Evolutionary conservation across 169 alveolate species (phyloP).

Genomic region (Cryptosporidium felis): DNA sequence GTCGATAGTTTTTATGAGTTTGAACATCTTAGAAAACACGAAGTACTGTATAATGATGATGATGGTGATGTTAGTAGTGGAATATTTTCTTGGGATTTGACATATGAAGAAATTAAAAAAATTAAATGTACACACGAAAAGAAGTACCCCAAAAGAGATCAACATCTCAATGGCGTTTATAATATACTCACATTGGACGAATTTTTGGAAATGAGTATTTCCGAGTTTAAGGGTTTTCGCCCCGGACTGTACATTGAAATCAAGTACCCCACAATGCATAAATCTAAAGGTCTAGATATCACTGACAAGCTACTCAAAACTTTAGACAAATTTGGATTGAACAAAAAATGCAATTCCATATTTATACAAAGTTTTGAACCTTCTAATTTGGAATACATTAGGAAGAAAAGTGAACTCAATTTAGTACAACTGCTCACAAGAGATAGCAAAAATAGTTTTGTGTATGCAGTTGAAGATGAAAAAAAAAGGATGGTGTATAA

Average conservation of each 20-base stretch:
- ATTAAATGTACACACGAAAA: constrained; percentile 72
- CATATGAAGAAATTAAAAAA: constrained; percentile 74
- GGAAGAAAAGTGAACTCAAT: constrained; percentile 23
- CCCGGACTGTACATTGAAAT: constrained; percentile 57
- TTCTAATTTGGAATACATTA: constrained; percentile 23
- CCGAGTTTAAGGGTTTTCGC: constrained; percentile 2
- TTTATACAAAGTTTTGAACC: constrained; percentile 68
- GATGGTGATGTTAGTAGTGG: constrained; percentile 68
- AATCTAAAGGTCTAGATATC: constrained; percentile 12
- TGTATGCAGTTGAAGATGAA: constrained; percentile 19
- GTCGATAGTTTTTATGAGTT: constrained; percentile 72
- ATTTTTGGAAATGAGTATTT: constrained; percentile 66
- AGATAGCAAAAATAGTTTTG: constrained; percentile 20
- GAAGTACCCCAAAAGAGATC: constrained; percentile 73
- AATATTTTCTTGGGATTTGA: constrained; percentile 77
- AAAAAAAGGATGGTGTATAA: not conserved
- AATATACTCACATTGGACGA: constrained; percentile 76
- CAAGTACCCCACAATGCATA: constrained; percentile 29
- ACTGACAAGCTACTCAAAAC: constrained; percentile 40
- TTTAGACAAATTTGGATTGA: constrained; percentile 30
- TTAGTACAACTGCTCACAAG: constrained; percentile 48
- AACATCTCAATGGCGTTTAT: constrained; percentile 64
- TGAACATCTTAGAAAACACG: constrained; percentile 37
- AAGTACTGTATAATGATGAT: constrained; percentile 11
- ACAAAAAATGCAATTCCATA: not conserved